phyloP scores from a whole-genome alignment of 176 grass and related monocot species.

The Triticum urartu region DNA sequence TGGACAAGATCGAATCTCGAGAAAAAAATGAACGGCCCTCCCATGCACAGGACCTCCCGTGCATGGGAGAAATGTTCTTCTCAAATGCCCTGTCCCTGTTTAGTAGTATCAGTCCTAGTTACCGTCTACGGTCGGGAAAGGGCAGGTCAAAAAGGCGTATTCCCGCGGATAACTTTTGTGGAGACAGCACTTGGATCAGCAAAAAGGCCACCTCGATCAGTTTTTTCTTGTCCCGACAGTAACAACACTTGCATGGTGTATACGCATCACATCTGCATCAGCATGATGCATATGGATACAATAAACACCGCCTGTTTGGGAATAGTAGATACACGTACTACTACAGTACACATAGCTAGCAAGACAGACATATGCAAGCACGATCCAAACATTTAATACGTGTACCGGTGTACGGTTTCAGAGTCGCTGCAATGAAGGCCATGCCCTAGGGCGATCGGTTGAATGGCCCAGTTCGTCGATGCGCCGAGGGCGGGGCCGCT shows the following conservation, averaged over 20 bases:
- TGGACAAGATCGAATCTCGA: too few relatives aligned
- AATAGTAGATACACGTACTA: too few relatives aligned
- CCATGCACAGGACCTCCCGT: too few relatives aligned
- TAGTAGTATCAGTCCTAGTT: background rate
- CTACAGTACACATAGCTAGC: background rate
- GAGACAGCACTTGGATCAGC: conserved; percentile 26
- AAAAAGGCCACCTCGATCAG: background rate
- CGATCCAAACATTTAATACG: background rate
- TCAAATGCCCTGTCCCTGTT: too few relatives aligned
- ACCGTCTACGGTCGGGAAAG: conserved; percentile 4
- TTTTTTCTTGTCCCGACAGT: background rate
- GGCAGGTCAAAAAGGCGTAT: conserved; percentile 4
- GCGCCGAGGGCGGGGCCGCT: background rate
- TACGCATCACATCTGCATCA: conserved; percentile 38
- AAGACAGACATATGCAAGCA: background rate
- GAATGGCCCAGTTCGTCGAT: background rate
- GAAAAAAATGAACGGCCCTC: too few relatives aligned
- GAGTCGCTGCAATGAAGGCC: conserved; percentile 4
- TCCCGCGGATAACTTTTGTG: conserved; percentile 25
- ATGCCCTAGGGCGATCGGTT: background rate
- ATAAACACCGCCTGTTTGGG: background rate
- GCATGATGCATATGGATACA: conserved; percentile 25
- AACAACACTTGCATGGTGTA: background rate
- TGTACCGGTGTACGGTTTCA: background rate
- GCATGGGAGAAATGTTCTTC: too few relatives aligned